Percentiles rank a stretch among this genome's conserved stretches.
Conservation (phyloP, 2,329 filamentous ascomycete genomes). For the Verticillium dahliae region DNA sequence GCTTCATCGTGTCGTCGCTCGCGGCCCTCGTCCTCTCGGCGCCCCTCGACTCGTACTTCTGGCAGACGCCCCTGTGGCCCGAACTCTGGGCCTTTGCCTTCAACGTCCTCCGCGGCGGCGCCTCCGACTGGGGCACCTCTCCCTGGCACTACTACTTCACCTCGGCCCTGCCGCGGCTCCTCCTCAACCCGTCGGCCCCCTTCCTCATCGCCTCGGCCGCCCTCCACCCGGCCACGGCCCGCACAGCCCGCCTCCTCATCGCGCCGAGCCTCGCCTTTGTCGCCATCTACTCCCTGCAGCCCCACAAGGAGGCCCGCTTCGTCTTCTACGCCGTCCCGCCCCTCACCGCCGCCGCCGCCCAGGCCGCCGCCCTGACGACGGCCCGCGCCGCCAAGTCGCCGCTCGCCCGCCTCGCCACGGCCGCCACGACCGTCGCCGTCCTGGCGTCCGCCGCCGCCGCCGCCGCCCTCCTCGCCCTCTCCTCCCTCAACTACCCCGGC, state of each 20-base stretch:
- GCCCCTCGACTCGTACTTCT: constrained; percentile 85
- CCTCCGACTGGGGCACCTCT: constrained; percentile 80
- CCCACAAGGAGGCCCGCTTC: constrained; percentile 95
- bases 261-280: constrained; percentile 68
- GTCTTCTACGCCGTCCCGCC: constrained; percentile 82
- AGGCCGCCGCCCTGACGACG: constrained; percentile 67
- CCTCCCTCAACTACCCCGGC: constrained; percentile 89
- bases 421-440: constrained; percentile 53
- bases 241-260: constrained; percentile 41
- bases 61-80: constrained; percentile 83
- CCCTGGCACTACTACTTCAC: constrained; percentile 84
- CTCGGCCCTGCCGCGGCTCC: constrained; percentile 72
- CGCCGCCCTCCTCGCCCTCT: constrained; percentile 65
- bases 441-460: constrained; percentile 54
- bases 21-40: constrained; percentile 65
- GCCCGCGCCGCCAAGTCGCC: constrained; percentile 56
- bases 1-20: constrained; percentile 59
- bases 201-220: constrained; percentile 50
- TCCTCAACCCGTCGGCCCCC: constrained; percentile 70
- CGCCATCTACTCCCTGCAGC: constrained; percentile 75
- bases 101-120: constrained; percentile 79
- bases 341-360: constrained; percentile 69
- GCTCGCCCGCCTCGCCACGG: constrained; percentile 32
- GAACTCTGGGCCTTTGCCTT: constrained; percentile 85
- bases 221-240: constrained; percentile 35